These are phyloP conservation scores for Fraxinus sp. DNA, from an alignment of 305 asterid species.

Conservation along the genomic window DNA sequence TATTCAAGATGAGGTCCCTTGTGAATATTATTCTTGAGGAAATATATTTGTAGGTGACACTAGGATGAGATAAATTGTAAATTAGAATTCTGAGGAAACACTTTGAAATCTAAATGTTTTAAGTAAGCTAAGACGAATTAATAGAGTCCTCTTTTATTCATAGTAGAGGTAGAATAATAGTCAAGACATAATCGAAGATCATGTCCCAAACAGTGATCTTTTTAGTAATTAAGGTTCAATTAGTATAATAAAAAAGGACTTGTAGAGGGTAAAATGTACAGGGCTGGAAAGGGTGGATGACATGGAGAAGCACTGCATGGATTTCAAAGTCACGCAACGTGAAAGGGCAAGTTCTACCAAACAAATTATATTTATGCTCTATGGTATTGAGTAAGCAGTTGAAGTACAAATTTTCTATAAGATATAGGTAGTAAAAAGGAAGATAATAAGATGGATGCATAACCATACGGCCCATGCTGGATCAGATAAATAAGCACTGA, in stretches of 20 bases:
- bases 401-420: background rate
- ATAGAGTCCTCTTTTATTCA: background rate
- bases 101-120: background rate
- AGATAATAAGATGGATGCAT: background rate
- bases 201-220: background rate
- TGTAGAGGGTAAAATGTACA: background rate
- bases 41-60: background rate
- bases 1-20: background rate
- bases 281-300: background rate
- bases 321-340: background rate
- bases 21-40: background rate
- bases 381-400: background rate
- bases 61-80: background rate
- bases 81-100: background rate
- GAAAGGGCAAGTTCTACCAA: background rate
- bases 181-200: background rate
- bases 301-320: background rate
- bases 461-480: background rate
- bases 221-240: background rate
- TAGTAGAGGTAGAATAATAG: background rate
- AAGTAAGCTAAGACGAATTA: background rate
- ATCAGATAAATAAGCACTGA: background rate
- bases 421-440: background rate
- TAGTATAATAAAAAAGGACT: background rate
- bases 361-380: background rate